These are phyloP conservation scores for Ampelocalamus luodianensis DNA, from an alignment of 176 grass and related monocot genomes.

Conservation along the genomic window DNA sequence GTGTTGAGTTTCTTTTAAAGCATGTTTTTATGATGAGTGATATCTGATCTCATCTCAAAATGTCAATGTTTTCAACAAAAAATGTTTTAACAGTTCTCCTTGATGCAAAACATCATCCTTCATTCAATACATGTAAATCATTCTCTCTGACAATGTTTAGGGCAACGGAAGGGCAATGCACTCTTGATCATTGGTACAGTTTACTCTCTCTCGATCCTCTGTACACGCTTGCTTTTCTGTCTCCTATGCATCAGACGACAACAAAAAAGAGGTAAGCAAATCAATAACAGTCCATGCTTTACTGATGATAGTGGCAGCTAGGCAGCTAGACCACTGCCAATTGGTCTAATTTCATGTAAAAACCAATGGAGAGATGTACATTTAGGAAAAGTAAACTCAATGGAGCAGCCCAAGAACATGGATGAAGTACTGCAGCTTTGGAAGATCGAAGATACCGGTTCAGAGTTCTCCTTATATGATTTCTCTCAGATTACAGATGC, in stretches of 20 bases:
- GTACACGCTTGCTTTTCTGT: conserved; percentile 49
- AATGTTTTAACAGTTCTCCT: no score
- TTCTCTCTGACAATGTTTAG: conserved; percentile 32
- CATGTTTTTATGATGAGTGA: no score
- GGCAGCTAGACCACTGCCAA: not conserved
- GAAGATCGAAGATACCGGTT: conserved; percentile 38
- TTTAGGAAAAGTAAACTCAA: conserved; percentile 35
- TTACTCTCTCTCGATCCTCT: conserved; percentile 26
- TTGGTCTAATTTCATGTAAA: not conserved
- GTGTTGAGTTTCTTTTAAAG: no score
- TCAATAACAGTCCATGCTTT: not conserved
- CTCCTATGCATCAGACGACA: conserved; percentile 26
- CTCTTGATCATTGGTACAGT: conserved; percentile 40
- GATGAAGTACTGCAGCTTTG: conserved; percentile 24
- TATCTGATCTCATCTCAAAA: no score
- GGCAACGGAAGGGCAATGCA: conserved; percentile 35
- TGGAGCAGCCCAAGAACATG: not conserved
- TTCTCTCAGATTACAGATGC: conserved; percentile 46
- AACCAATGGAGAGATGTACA: conserved; percentile 34
- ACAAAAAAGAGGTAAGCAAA: conserved; percentile 36
- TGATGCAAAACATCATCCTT: not conserved
- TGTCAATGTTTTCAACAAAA: no score
- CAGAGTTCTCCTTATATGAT: conserved; percentile 46
- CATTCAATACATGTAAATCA: not conserved
- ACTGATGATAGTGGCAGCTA: conserved; percentile 1